A percentile compares a stretch with the other conserved stretches of the same genome.
phyloP scores from a whole-genome alignment of 148 eudicot species.

The Drosera capensis region DNA sequence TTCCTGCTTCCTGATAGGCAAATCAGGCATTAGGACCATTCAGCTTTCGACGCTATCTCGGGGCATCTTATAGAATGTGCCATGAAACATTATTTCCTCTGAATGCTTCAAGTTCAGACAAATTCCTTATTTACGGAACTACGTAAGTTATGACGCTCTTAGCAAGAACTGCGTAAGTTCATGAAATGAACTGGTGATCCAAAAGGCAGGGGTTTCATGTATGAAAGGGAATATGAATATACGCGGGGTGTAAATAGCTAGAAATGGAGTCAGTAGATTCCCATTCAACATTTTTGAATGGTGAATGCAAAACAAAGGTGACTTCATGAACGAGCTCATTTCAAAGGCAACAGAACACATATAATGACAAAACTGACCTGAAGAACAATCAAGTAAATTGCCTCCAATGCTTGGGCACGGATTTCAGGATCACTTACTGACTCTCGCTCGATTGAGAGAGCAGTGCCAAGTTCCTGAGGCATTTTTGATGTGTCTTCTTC shows the following conservation, averaged over 20 bases:
- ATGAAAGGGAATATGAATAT: too few relatives aligned
- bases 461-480: constrained; percentile 85
- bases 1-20: constrained; percentile 59
- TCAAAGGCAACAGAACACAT: not conserved
- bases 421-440: constrained; percentile 61
- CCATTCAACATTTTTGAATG: too few relatives aligned
- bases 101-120: not conserved
- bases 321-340: not conserved
- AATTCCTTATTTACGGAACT: too few relatives aligned
- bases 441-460: constrained; percentile 89
- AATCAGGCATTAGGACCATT: not conserved
- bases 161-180: too few relatives aligned
- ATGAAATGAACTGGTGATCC: too few relatives aligned
- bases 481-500: constrained; percentile 81
- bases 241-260: too few relatives aligned
- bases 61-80: not conserved
- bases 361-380: constrained; percentile 34
- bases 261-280: too few relatives aligned
- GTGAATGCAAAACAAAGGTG: not conserved
- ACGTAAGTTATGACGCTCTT: too few relatives aligned
- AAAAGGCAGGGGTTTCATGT: too few relatives aligned
- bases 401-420: constrained; percentile 73
- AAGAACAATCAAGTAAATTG: constrained; percentile 58
- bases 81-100: not conserved
- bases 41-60: not conserved